Evolutionary conservation across 306 rosid genomes (phyloP).

Genomic region (Arachis stenosperma): DNA sequence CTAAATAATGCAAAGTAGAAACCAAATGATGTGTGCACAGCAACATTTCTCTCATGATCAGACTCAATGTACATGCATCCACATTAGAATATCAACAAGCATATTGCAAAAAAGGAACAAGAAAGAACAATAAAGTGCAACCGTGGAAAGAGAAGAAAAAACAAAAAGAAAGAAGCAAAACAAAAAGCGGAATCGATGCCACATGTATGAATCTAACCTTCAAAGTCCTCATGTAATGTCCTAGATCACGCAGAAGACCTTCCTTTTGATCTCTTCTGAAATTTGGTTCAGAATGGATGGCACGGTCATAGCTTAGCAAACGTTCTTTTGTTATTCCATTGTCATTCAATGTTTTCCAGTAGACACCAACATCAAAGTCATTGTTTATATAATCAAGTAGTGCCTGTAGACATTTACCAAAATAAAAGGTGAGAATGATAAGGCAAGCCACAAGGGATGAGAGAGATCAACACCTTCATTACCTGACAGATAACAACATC

Average conservation of each 20-base stretch:
- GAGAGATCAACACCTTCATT: constrained; percentile 41
- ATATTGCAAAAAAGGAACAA: constrained; percentile 27
- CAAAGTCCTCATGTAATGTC: constrained; percentile 88
- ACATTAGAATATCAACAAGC: constrained; percentile 30
- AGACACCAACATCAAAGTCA: constrained; percentile 78
- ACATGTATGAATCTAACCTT: constrained; percentile 66
- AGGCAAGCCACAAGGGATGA: constrained; percentile 31
- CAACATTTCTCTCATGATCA: constrained; percentile 19
- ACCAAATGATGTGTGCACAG: background rate
- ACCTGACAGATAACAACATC: constrained; percentile 99
- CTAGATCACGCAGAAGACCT: constrained; percentile 83
- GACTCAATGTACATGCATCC: constrained; percentile 25
- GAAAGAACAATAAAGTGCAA: constrained; percentile 17
- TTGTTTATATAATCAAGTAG: constrained; percentile 72
- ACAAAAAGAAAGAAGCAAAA: constrained; percentile 4
- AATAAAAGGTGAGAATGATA: constrained; percentile 31
- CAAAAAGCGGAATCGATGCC: constrained; percentile 29
- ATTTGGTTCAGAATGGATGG: constrained; percentile 82
- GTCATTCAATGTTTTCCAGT: constrained; percentile 91
- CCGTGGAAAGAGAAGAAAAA: constrained; percentile 18
- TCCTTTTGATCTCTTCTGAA: constrained; percentile 84
- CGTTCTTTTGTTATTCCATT: constrained; percentile 98
- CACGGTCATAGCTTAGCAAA: constrained; percentile 95
- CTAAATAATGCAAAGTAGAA: constrained; percentile 30
- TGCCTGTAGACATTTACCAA: constrained; percentile 64